These are phyloP conservation scores for Plasmodium vivax DNA, from an alignment of 169 alveolate genomes.

Conservation along the genomic window DNA sequence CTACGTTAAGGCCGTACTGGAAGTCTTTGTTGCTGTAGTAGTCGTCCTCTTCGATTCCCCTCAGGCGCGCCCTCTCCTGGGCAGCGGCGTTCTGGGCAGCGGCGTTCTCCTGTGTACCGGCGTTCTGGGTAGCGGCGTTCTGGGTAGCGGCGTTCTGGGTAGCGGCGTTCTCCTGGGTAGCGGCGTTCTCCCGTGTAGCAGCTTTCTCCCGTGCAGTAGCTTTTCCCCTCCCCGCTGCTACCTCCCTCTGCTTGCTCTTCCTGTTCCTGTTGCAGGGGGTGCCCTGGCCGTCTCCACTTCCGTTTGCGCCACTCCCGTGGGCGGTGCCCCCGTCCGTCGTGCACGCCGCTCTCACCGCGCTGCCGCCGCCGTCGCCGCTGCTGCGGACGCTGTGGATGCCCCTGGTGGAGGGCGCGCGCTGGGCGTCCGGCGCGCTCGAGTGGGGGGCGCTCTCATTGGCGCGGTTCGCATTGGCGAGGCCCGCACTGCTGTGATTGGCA, in stretches of 20 bases:
- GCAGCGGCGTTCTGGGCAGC: too few species aligned
- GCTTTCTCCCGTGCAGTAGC: not conserved
- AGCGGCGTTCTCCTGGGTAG: too few species aligned
- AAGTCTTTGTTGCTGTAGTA: slow-evolving; percentile 27
- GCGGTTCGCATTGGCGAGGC: not conserved
- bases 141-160: too few species aligned
- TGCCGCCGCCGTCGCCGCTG: not conserved
- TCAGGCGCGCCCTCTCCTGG: not conserved
- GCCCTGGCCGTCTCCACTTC: not conserved
- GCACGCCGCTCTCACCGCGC: not conserved
- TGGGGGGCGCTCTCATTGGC: not conserved
- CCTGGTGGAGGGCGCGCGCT: not conserved
- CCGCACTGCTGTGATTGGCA: not conserved
- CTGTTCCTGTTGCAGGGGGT: not conserved
- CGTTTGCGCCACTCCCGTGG: not conserved
- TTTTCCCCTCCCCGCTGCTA: not conserved
- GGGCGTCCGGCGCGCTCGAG: not conserved
- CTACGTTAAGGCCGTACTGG: slow-evolving; percentile 87
- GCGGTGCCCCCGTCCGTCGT: not conserved
- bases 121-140: too few species aligned
- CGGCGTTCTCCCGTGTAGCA: too few species aligned
- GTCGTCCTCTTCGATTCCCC: slow-evolving; percentile 7
- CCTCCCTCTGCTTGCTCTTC: not conserved
- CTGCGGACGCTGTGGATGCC: too few species aligned
- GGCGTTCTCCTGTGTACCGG: too few species aligned